These are phyloP conservation scores for Apiospora rasikravindrae DNA, from an alignment of 2,329 filamentous ascomycete species.

Conservation along the genomic window DNA sequence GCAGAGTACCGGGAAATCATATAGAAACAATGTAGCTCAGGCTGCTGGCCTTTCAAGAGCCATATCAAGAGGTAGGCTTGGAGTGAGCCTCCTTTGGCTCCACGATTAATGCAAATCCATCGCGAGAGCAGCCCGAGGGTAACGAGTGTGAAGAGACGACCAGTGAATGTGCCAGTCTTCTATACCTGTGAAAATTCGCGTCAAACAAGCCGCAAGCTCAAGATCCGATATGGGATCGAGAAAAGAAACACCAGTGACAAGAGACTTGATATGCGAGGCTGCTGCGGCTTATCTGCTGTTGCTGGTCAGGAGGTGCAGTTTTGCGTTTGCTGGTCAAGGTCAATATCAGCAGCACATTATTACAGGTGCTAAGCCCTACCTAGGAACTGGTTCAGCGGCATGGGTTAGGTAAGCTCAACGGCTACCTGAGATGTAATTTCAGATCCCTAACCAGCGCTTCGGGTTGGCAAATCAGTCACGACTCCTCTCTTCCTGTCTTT, in stretches of 20 bases:
- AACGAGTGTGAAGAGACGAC: not conserved
- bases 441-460: not conserved
- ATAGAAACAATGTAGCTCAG: no score
- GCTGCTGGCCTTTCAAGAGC: no score
- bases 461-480: not conserved
- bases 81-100: not conserved
- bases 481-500: not conserved
- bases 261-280: not conserved
- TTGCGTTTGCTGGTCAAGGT: not conserved
- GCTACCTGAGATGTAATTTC: not conserved
- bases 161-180: not conserved
- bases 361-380: not conserved
- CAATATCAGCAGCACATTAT: not conserved
- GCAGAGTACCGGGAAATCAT: not conserved
- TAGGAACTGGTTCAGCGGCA: not conserved
- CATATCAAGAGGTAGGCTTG: not conserved
- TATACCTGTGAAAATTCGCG: not conserved
- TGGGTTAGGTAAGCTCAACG: conserved; percentile 8
- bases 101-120: not conserved
- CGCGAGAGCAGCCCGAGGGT: not conserved
- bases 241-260: not conserved
- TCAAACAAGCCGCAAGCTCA: not conserved
- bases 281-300: not conserved
- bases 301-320: not conserved
- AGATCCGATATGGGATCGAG: not conserved